These are phyloP conservation scores for Achaetomiella virescens DNA, from an alignment of 495 filamentous ascomycete species.

Conservation along the genomic window DNA sequence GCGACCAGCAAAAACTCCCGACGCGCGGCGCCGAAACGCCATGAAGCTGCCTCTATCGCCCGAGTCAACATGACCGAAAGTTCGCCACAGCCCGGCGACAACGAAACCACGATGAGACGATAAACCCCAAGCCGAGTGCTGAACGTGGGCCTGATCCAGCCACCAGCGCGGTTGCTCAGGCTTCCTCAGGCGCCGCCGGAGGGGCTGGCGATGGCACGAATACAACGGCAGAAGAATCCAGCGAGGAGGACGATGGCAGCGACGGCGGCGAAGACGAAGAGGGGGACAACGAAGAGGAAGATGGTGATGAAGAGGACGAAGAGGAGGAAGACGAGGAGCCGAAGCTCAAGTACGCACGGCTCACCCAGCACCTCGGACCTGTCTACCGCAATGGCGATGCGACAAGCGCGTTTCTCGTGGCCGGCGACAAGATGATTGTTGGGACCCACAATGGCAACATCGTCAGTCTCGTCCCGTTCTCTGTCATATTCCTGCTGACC, in stretches of 20 bases:
- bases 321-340: slow-evolving; percentile 95
- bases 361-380: slow-evolving; percentile 70
- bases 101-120: slow-evolving; percentile 11
- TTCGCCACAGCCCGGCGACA: slow-evolving; percentile 36
- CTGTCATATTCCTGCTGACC: slow-evolving; percentile 5
- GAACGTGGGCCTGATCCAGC: slow-evolving; percentile 8
- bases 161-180: slow-evolving; percentile 5
- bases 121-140: not conserved
- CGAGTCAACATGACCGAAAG: slow-evolving; percentile 41
- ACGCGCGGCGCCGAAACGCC: slow-evolving; percentile 8
- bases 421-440: slow-evolving; percentile 94
- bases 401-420: slow-evolving; percentile 81
- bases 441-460: slow-evolving; percentile 97
- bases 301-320: slow-evolving; percentile 33
- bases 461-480: slow-evolving; percentile 46
- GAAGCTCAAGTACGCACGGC: slow-evolving; percentile 79
- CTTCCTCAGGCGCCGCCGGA: not conserved
- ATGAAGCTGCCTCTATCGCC: slow-evolving; percentile 22
- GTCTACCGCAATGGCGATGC: slow-evolving; percentile 94
- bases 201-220: slow-evolving; percentile 8
- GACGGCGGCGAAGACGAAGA: slow-evolving; percentile 10
- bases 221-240: not conserved
- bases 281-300: slow-evolving; percentile 17
- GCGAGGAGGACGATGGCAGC: slow-evolving; percentile 3
- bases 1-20: not conserved